A percentile compares a stretch with the other conserved stretches of the same genome.
Conservation (phyloP, 129 eudicot genomes). For the Deinandra increscens region DNA sequence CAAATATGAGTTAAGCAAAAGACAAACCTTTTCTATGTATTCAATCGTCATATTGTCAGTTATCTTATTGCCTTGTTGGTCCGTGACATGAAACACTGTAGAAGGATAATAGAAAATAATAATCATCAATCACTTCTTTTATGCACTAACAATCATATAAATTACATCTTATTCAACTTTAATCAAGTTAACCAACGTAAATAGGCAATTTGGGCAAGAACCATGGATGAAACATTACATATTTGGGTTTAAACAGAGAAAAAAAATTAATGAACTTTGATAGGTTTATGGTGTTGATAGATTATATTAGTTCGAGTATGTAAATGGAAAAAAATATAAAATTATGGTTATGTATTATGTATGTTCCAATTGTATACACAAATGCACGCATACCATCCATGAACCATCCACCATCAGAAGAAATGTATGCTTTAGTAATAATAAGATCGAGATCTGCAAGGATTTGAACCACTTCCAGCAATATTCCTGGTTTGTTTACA, state of each 20-base stretch:
- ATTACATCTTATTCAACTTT: background rate
- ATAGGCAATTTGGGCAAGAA: background rate
- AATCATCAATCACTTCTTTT: background rate
- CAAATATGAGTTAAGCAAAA: slow-evolving; percentile 13
- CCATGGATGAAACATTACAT: background rate
- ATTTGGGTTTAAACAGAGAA: background rate
- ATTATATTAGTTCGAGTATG: background rate
- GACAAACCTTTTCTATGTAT: slow-evolving; percentile 71
- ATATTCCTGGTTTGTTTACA: slow-evolving; percentile 89
- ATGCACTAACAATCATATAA: background rate
- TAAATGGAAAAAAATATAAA: background rate
- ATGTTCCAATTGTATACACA: background rate
- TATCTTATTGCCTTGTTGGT: slow-evolving; percentile 77
- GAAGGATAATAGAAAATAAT: slow-evolving; percentile 18
- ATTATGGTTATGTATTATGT: background rate
- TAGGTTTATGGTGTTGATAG: slow-evolving; percentile 1
- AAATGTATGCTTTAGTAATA: slow-evolving; percentile 83
- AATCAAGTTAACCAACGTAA: background rate
- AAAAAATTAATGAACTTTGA: slow-evolving; percentile 3
- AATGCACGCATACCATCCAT: slow-evolving; percentile 69
- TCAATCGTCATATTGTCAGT: slow-evolving; percentile 60
- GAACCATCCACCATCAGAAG: slow-evolving; percentile 98
- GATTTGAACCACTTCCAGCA: slow-evolving; percentile 91
- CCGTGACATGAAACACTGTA: slow-evolving; percentile 89
- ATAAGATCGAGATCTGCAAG: slow-evolving; percentile 83